Base-by-base conservation (phyloP, 768 basidiomycete species). In the Ramaria sp. region DNA sequence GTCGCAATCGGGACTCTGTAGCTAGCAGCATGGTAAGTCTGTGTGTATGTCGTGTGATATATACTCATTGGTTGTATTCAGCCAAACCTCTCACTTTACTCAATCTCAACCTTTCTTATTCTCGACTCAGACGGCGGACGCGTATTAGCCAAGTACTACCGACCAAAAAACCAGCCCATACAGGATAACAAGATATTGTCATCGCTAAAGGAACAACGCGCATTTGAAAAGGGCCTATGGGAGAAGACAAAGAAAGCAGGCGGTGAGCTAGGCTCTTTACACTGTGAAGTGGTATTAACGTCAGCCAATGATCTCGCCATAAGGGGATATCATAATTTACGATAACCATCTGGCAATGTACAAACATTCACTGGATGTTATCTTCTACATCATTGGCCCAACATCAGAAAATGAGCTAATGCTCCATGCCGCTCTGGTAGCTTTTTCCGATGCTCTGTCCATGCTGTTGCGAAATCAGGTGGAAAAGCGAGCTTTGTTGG, bases 91-190 rank as follows among this genome's bases (percentile, higher is more conserved):
- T 84, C 92, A 7, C 75, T 99, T 43, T 94, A 97, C 72, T 84
- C 84, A 62, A 73, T 94, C 56, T 79, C 84, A 44, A 90, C 84
- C 0, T 88, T 98, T 67, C 65, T 99, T 59, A 82, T 97, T 63
- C 83, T 97, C 62, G 96, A 99, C 75, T 74, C 83, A n/a, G 94
- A 97, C 61, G 94, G 94, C 20, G 85, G 90, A 64, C 87, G 96
- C 48, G 86, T 98, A 25, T 78, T 99, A 9, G 88, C 95, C 28
- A 98, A 98, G 68, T 98, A 98, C 74, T 98, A 95, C 66, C 78
- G 76, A 52, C 76, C 90, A n/a, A 85, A 63, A 66, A 75, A 73
- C 52, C 77, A 81, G 58, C 78, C 78, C 0, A 70, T 77, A 39
- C 75, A 80, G 68, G 73, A 87, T 69, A 68, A 72, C 56, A 85